Conservation (phyloP, 306 rosid genomes). For the Glycine tomentella region DNA sequence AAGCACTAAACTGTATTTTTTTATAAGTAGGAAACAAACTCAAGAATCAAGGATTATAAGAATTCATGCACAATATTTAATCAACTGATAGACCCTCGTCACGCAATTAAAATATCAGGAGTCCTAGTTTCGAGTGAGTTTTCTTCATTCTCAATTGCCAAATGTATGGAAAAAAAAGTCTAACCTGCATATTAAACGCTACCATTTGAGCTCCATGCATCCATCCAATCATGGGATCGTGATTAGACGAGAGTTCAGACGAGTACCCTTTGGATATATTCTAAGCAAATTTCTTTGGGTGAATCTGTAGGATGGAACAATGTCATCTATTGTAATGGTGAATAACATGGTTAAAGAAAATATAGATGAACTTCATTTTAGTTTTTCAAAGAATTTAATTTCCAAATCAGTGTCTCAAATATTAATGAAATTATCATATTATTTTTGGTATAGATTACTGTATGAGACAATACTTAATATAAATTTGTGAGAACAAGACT, state of each 20-base stretch:
- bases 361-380: background rate
- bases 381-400: background rate
- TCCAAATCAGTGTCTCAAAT: no score
- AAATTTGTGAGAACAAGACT: no score
- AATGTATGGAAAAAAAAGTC: constrained; percentile 9
- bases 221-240: constrained; percentile 92
- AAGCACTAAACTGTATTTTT: no score
- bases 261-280: constrained; percentile 83
- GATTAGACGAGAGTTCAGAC: constrained; percentile 85
- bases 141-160: background rate
- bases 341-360: background rate
- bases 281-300: constrained; percentile 80
- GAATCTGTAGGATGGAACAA: constrained; percentile 58
- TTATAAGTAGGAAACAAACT: no score
- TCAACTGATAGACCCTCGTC: background rate
- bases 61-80: constrained; percentile 13
- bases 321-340: background rate
- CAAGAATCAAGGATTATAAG: no score
- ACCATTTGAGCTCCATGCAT: constrained; percentile 99
- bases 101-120: background rate
- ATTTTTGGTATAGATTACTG: no score
- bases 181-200: constrained; percentile 95
- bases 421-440: no score
- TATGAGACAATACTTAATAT: no score
- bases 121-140: background rate